Evolutionary conservation across 164 flowering plant genomes (phyloP), one percentile per base, ranked within the genome.

Genomic region (Litsea cubeba): DNA sequence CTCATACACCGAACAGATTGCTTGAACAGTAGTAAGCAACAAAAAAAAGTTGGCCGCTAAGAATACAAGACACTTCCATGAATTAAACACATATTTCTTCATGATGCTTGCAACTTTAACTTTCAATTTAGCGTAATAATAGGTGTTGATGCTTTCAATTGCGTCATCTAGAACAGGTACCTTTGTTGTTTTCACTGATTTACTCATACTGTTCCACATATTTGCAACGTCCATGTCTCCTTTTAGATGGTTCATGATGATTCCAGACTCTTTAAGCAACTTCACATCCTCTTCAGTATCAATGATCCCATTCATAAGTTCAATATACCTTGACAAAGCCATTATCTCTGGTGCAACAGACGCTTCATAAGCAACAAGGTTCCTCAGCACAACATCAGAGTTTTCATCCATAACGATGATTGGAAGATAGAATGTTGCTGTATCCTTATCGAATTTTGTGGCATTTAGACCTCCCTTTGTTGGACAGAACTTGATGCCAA

Each of bases 241-340:
- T 74, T 74, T 74, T 62, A 77, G 35, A 11, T 54, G 62, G 74
- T 74, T 77, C 65, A 22, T 30, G 2, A 77, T 15, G 51, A 77
- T 74, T 25, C 79, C 77, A 35, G 12, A 46, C 58, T 76, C 75
- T 58, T 77, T 76, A 1, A 76, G 76, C 40, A 73, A 1, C 26
- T 70, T 70, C 23, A 50, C 81, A 64, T 79, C 81, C 62, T 79
- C 79, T 79, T n/a, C n/a, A n/a, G n/a, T n/a, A n/a, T n/a, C n/a
- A n/a, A n/a, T n/a, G n/a, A n/a, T n/a, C n/a, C n/a, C 77, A 22
- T 76, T 79, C 77, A 79, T 79, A 40, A 79, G 63, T 24, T 79
- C 79, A 1, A 69, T 76, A 66, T 79, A 76, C 1, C 82, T 68
- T 1, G 82, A 46, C 22, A 79, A 60, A 76, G 76, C 72, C 74